A percentile compares a stretch with the other conserved stretches of the same genome.
phyloP scores from a whole-genome alignment of 305 asterid genomes.

The Caryopteris hybrid region DNA sequence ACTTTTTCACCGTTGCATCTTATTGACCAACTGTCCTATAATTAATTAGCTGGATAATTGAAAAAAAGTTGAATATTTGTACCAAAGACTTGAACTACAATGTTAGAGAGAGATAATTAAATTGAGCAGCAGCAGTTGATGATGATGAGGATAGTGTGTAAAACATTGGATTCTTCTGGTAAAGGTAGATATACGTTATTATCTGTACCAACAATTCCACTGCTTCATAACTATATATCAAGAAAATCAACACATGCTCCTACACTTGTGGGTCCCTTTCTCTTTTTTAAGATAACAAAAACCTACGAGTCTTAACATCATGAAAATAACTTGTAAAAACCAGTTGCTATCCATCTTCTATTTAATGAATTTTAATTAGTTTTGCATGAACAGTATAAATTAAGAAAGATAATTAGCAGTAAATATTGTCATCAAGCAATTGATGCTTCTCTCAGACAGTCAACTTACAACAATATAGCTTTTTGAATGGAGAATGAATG shows the following conservation, averaged over 20 bases:
- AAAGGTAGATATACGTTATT: not conserved
- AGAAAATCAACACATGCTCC: no score
- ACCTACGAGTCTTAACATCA: constrained; percentile 18
- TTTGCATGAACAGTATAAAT: not conserved
- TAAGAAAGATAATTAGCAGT: not conserved
- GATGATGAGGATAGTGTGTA: not conserved
- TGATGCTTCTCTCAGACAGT: constrained; percentile 25
- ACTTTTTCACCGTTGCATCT: constrained; percentile 7
- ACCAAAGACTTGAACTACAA: not conserved
- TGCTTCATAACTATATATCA: constrained; percentile 2
- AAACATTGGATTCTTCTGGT: constrained; percentile 24
- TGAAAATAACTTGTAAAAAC: not conserved
- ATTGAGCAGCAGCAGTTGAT: not conserved
- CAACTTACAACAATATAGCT: constrained; percentile 23
- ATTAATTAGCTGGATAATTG: not conserved
- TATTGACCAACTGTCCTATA: not conserved
- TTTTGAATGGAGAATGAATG: constrained; percentile 31
- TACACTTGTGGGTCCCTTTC: constrained; percentile 12
- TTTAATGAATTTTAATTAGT: not conserved
- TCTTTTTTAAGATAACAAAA: not conserved
- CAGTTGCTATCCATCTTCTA: not conserved
- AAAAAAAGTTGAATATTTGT: not conserved
- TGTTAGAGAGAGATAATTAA: not conserved
- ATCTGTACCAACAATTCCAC: not conserved
- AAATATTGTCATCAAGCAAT: constrained; percentile 20